Conservation (phyloP, 148 eudicot genomes). For the Hydrangea macrophylla region DNA sequence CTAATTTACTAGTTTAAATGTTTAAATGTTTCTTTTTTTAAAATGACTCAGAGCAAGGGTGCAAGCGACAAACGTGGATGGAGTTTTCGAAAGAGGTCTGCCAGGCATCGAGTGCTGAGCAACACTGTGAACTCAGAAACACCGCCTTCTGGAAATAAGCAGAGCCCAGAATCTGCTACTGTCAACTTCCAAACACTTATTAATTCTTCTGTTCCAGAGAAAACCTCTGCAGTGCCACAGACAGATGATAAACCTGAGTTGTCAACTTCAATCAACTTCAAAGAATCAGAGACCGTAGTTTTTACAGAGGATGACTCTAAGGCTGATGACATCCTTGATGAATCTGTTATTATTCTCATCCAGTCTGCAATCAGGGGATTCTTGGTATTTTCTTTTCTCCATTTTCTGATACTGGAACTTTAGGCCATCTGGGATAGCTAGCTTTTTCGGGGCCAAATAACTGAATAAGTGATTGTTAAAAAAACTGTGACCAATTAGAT, state of each 20-base stretch:
- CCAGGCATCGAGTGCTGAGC: constrained; percentile 68
- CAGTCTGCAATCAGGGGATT: constrained; percentile 65
- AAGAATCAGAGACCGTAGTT: constrained; percentile 26
- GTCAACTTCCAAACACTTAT: constrained; percentile 40
- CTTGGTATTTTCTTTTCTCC: constrained; percentile 45
- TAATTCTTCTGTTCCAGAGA: constrained; percentile 34
- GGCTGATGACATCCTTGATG: constrained; percentile 36
- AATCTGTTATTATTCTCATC: constrained; percentile 43
- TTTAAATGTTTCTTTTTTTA: constrained; percentile 26
- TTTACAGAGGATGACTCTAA: constrained; percentile 26
- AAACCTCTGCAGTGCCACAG: constrained; percentile 32
- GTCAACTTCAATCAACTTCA: constrained; percentile 23
- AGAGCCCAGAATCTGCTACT: constrained; percentile 38
- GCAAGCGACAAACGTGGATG: constrained; percentile 73
- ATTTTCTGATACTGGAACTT: not conserved
- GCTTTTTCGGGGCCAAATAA: too few relatives aligned
- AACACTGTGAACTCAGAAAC: constrained; percentile 54
- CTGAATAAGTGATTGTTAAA: too few relatives aligned
- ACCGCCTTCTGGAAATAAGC: constrained; percentile 50
- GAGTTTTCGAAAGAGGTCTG: constrained; percentile 86
- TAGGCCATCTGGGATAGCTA: too few relatives aligned
- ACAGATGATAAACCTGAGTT: constrained; percentile 45
- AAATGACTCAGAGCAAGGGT: constrained; percentile 64
- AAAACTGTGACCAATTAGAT: too few relatives aligned
- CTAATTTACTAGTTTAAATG: not conserved